Evolutionary conservation across 257 asterid genomes (phyloP).

Genomic region (Plantago elongata): DNA sequence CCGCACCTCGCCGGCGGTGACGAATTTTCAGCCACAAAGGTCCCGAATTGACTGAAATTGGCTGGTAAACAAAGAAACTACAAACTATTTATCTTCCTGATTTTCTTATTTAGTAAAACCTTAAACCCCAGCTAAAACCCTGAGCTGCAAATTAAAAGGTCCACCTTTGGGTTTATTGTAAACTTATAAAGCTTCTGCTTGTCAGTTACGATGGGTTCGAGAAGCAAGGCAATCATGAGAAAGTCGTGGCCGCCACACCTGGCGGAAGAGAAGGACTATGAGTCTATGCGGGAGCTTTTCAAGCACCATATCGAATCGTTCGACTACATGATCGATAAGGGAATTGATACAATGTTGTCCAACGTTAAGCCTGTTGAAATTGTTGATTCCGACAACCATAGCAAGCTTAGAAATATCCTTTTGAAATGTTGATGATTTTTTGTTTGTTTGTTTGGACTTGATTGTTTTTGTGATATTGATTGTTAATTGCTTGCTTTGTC

Average conservation of each 20-base stretch:
- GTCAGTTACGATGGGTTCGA: not conserved
- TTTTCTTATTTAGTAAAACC: constrained; percentile 6
- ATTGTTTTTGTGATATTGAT: not conserved
- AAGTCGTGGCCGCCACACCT: constrained; percentile 52
- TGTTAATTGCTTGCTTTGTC: not conserved
- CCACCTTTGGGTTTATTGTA: too few species aligned
- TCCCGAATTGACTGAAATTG: too few species aligned
- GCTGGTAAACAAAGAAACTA: too few species aligned
- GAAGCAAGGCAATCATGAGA: not conserved
- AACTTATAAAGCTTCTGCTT: too few species aligned
- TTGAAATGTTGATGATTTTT: not conserved
- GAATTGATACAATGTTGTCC: constrained; percentile 49
- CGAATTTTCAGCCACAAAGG: too few species aligned
- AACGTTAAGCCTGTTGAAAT: constrained; percentile 61
- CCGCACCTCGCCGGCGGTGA: too few species aligned
- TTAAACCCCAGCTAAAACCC: constrained; percentile 9
- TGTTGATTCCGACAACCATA: constrained; percentile 34
- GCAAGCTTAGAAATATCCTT: constrained; percentile 86
- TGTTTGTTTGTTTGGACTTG: not conserved
- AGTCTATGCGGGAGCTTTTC: constrained; percentile 53
- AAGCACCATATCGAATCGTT: constrained; percentile 80
- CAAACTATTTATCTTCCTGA: too few species aligned
- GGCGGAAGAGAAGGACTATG: constrained; percentile 58
- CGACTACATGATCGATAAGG: constrained; percentile 63
- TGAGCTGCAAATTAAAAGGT: too few species aligned